Base-by-base conservation (phyloP, 805 yeast species). In the Hyphopichia homilentoma region DNA sequence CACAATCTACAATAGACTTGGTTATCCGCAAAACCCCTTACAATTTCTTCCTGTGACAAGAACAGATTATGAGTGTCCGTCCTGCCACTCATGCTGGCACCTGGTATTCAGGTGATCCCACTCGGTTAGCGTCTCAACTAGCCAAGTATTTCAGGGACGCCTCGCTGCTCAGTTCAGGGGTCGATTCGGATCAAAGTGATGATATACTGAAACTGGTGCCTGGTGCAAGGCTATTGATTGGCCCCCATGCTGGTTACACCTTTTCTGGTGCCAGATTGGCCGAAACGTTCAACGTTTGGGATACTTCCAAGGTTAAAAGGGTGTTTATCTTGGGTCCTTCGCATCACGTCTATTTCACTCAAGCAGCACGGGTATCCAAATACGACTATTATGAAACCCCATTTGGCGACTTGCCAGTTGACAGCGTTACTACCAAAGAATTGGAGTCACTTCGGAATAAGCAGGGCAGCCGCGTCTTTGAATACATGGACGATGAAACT, bases 261-360 rank as follows among this genome's bases (percentile, higher is more conserved):
- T 93, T 82, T 52, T 81, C 94, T 24, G 96, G 96, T 0, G 58
- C 64, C 5, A 76, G 85, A 0, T 68, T 90, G 44, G 93, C 89
- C 0, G 79, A 84, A 50, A 75, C 95, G 0, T 90, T 84, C 47
- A 70, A 70, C 2, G 73, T 78, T 0, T 74, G 90, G 73, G 95
- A 85, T 48, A 54, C 78, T 1, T 43, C 70, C 1, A 61, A 61
- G 7, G 69, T 70, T 13, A 70, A 77, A 43, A 65, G 90, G 13
- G 75, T 93, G 1, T 84, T 93, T 44, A 65, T 93, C 1, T 54
- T 93, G 52, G 97, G 97, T 0, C 98, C 98, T 1, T 84, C 96
- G 0, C 98, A 93, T 53, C 95, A 85, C 55, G 81, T 84, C 6
- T 89, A 82, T 52, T 86, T 84, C 61, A 66, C 66, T 35, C 80